phyloP scores from a whole-genome alignment of 805 yeast genomes.

The Lachancea cidri region DNA sequence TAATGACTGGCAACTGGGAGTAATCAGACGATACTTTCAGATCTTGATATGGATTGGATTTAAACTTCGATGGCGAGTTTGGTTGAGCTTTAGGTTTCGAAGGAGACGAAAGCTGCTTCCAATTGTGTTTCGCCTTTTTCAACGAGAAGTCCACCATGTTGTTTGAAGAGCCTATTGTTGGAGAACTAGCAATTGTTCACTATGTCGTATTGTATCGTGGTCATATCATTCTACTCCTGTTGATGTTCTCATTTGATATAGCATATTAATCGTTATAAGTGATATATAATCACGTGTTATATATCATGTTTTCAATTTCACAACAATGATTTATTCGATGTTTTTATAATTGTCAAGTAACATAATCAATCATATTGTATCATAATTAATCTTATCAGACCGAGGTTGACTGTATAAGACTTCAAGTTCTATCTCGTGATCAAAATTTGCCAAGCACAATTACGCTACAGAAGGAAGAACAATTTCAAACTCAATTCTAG shows the following conservation, averaged over 20 bases:
- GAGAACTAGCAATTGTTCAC: no score
- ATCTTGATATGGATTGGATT: conserved; percentile 20
- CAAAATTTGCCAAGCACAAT: no score
- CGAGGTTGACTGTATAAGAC: no score
- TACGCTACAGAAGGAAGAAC: background rate
- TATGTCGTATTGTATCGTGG: no score
- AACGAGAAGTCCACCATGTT: conserved; percentile 33
- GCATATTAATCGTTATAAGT: background rate
- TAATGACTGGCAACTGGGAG: conserved; percentile 31
- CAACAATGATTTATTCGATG: no score
- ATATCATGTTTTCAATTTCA: background rate
- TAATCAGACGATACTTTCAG: conserved; percentile 13
- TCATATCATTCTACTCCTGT: no score
- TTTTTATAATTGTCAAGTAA: no score
- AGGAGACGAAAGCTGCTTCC: conserved; percentile 21
- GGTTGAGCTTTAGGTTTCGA: conserved; percentile 10
- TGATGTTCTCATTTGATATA: conserved; percentile 2
- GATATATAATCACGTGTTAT: background rate
- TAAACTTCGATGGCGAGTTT: conserved; percentile 10
- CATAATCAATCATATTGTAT: no score
- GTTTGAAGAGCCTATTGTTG: no score
- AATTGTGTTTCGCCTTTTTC: conserved; percentile 29
- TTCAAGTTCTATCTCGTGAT: no score
- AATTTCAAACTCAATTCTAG: no score
- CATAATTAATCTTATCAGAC: no score